Conservation (phyloP, 108 stramenopile genomes). For the Nannochloropsis oceanica region DNA sequence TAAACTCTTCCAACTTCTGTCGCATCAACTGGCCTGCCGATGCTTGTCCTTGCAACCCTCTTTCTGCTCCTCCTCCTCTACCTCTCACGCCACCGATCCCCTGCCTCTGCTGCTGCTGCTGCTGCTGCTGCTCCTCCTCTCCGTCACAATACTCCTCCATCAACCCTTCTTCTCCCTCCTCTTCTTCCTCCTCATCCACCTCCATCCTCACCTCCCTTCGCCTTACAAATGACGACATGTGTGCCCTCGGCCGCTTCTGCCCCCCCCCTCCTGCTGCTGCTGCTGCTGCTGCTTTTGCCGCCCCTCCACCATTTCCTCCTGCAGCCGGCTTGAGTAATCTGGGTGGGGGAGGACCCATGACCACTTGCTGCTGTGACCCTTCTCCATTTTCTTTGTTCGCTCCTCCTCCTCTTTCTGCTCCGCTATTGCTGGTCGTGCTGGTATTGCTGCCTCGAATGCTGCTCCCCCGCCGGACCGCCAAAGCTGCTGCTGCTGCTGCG, state of each 20-base stretch:
- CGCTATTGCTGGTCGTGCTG: background rate
- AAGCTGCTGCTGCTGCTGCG: background rate
- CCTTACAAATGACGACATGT: too few relatives aligned
- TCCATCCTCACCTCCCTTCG: too few relatives aligned
- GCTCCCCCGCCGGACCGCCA: background rate
- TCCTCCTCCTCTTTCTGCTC: background rate
- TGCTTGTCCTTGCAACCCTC: too few relatives aligned
- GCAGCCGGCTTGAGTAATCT: too few relatives aligned
- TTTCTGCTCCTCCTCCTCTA: background rate
- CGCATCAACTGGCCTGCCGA: background rate
- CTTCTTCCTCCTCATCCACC: too few relatives aligned
- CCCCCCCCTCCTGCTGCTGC: too few relatives aligned
- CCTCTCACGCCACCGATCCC: background rate
- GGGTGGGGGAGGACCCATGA: too few relatives aligned
- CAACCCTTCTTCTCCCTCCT: background rate
- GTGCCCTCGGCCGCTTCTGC: too few relatives aligned
- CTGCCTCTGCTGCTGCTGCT: background rate
- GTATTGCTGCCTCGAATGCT: background rate
- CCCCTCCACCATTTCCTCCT: too few relatives aligned
- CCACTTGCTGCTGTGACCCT: too few relatives aligned
- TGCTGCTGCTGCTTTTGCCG: too few relatives aligned
- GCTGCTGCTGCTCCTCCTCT: background rate
- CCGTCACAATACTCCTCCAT: background rate
- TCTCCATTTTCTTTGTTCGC: background rate
- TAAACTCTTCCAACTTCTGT: background rate